Evolutionary conservation across 2,329 filamentous ascomycete species (phyloP).

Genomic region (Cyphellophora europaea): DNA sequence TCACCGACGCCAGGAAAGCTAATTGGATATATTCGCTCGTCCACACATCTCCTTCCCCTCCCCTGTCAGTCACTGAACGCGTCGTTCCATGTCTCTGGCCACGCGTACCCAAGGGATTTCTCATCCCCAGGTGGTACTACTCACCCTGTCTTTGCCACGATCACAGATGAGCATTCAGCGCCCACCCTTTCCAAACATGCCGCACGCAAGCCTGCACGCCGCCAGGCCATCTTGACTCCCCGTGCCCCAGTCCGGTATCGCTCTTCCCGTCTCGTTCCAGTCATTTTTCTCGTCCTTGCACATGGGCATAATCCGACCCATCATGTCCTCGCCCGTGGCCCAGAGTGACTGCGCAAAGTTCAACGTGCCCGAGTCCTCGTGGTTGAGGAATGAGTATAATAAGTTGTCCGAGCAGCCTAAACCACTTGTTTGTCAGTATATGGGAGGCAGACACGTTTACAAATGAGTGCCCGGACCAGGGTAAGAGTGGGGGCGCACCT

Average conservation of each 20-base stretch:
- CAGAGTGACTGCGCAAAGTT: slow-evolving; percentile 34
- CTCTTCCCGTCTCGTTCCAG: neutral
- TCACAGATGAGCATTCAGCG: too few relatives aligned
- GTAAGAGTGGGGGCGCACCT: slow-evolving; percentile 17
- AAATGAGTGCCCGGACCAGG: slow-evolving; percentile 18
- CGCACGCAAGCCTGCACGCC: too few relatives aligned
- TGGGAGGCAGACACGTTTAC: neutral
- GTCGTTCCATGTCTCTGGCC: too few relatives aligned
- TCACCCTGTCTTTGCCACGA: too few relatives aligned
- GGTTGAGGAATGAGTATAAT: slow-evolving; percentile 35
- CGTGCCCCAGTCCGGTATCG: neutral
- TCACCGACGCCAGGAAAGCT: too few relatives aligned
- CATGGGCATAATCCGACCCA: slow-evolving; percentile 32
- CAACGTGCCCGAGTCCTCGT: slow-evolving; percentile 34
- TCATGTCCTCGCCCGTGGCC: slow-evolving; percentile 27
- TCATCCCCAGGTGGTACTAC: too few relatives aligned
- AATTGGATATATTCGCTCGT: too few relatives aligned
- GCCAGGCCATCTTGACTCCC: neutral
- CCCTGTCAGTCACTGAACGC: too few relatives aligned
- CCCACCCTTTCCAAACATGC: too few relatives aligned
- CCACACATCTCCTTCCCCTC: too few relatives aligned
- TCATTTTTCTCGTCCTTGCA: slow-evolving; percentile 21
- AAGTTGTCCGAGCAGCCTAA: slow-evolving; percentile 31
- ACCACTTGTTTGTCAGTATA: neutral
- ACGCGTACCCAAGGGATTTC: too few relatives aligned